Evolutionary conservation across 768 basidiomycete species (phyloP).

Genomic region (Trametopsis cervina): DNA sequence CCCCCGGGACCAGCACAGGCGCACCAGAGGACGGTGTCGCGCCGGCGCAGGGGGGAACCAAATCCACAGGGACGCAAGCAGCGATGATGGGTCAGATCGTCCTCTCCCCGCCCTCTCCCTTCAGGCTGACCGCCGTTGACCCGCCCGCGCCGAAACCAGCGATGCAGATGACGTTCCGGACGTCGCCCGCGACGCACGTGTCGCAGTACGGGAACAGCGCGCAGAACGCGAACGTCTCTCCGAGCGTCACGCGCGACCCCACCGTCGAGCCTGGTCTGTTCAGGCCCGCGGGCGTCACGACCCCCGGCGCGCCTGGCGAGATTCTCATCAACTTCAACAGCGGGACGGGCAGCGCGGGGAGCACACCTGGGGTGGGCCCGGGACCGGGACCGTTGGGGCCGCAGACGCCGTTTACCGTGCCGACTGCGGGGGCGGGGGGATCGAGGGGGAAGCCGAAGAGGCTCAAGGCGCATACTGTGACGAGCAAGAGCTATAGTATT

Average conservation of each 20-base stretch:
- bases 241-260: background rate
- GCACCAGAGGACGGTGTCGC: background rate
- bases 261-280: background rate
- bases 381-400: background rate
- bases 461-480: conserved; percentile 75
- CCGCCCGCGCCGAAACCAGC: conserved; percentile 17
- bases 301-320: background rate
- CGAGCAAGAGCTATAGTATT: conserved; percentile 69
- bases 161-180: conserved; percentile 21
- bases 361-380: conserved; percentile 19
- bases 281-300: background rate
- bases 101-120: conserved; percentile 16
- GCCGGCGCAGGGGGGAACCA: too few relatives aligned
- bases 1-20: too few relatives aligned
- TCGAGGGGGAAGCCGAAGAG: conserved; percentile 61
- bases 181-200: background rate
- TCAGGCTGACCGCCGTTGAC: conserved; percentile 16
- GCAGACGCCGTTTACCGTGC: conserved; percentile 3
- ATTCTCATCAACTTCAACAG: background rate
- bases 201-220: background rate
- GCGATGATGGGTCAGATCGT: conserved; percentile 4
- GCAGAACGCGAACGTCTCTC: background rate
- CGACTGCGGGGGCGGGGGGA: conserved; percentile 24
- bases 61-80: background rate
- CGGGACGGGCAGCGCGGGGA: background rate